Percentiles rank a stretch among this genome's conserved stretches.
Conservation (phyloP, 139 green algal species). For the Closterium sp. region DNA sequence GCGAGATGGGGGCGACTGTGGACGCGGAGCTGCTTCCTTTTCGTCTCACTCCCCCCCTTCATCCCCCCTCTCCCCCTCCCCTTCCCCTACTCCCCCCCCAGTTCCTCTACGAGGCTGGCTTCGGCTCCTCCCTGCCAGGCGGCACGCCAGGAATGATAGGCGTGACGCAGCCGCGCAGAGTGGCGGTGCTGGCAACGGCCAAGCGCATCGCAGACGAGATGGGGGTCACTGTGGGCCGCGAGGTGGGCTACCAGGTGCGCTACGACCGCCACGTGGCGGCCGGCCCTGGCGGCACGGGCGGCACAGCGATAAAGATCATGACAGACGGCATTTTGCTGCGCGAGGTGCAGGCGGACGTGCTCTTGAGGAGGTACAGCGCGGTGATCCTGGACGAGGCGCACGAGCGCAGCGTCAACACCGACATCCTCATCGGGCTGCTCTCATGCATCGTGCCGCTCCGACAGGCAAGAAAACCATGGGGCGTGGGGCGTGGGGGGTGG, state of each 20-base stretch:
- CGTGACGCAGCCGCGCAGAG: slow-evolving; percentile 76
- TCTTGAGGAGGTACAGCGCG: slow-evolving; percentile 65
- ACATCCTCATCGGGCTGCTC: slow-evolving; percentile 90
- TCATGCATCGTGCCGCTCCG: slow-evolving; percentile 81
- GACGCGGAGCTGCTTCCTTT: not conserved
- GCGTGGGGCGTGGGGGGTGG: no score
- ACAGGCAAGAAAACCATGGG: slow-evolving; percentile 58
- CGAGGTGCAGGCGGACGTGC: slow-evolving; percentile 71
- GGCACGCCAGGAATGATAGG: slow-evolving; percentile 21
- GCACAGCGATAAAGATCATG: slow-evolving; percentile 86
- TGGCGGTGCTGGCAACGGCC: slow-evolving; percentile 82
- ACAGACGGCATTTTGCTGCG: slow-evolving; percentile 92
- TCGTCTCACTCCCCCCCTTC: not conserved
- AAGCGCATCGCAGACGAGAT: slow-evolving; percentile 81
- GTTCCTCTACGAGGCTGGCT: slow-evolving; percentile 93
- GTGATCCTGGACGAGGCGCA: slow-evolving; percentile 96
- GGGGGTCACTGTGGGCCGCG: slow-evolving; percentile 60
- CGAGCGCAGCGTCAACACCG: slow-evolving; percentile 87
- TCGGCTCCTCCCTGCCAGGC: slow-evolving; percentile 58
- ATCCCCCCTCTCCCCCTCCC: not conserved
- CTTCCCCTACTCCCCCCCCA: slow-evolving; percentile 52
- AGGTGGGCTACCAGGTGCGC: slow-evolving; percentile 91
- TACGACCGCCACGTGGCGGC: slow-evolving; percentile 73
- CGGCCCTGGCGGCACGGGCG: no score
- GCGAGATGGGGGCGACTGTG: not conserved